Base-by-base conservation (phyloP, 2,329 filamentous ascomycete species). In the Colletotrichum musae region DNA sequence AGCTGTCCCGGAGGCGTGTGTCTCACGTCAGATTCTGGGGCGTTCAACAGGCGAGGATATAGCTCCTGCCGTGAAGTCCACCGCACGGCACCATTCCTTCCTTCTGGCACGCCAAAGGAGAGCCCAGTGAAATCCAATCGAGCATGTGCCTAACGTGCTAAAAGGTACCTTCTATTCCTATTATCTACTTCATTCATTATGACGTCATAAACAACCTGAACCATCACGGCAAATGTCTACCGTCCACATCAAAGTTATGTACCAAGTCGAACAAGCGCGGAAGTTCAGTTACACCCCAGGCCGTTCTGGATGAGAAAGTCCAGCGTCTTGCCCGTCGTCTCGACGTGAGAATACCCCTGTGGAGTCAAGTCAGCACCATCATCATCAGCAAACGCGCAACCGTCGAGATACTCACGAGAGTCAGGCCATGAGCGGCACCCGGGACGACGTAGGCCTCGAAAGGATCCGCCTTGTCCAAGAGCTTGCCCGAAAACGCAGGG, bases 361-460 rank as follows among this genome's bases (percentile, higher is more conserved):
- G 54, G 64, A 58, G 68, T 21, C 2, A 15, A 10, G 26, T 28
- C 64, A 57, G 58, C 32, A 36, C 32, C n/a, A n/a, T n/a, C 32
- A 36, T 58, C 45, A 36, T 39, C 15, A 50, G 18, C 43, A 13
- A 41, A 45, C 6, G 12, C 39, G 3, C 2, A 24, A 13, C n/a
- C 7, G 5, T 10, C 5, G 16, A 47, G 12, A 13, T n/a, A 70
- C 70, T 70, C 32, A 77, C 80, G n/a, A 86, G 74, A 73, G 87
- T 89, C 21, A 90, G 73, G 0, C 81, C 85, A 58, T 89, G 86
- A 0, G 86, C 81, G 41, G 87, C 85, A 4, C 81, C 80, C 0
- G 84, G 83, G 1, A 91, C 84, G 18, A 91, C 81, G 52, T 85
- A 84, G 0, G 87, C 80, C 67, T 87, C 81, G 73, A 91, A 90